Percentiles rank a stretch among this genome's conserved stretches.
These are phyloP conservation scores for Hordeum marinum DNA, from an alignment of 176 grass and related monocot genomes.

Conservation along the genomic window DNA sequence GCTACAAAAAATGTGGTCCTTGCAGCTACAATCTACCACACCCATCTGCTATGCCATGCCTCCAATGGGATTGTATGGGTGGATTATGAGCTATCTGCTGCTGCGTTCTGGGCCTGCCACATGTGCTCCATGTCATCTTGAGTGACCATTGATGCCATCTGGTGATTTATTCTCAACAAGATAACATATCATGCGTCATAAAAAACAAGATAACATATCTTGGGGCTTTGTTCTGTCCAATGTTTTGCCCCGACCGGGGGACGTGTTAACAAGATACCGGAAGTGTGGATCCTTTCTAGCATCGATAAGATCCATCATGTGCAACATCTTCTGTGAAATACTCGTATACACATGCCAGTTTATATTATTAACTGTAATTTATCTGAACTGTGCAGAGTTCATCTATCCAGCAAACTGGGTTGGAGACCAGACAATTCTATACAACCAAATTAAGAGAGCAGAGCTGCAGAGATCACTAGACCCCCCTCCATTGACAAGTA, in stretches of 20 bases:
- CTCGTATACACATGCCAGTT: background rate
- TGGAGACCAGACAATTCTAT: slow-evolving; percentile 80
- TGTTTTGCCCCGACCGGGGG: background rate
- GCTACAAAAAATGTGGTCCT: slow-evolving; percentile 37
- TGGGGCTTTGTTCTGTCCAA: background rate
- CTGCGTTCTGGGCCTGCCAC: slow-evolving; percentile 27
- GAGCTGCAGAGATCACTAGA: slow-evolving; percentile 76
- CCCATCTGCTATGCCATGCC: background rate
- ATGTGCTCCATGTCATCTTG: slow-evolving; percentile 23
- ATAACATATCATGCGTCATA: background rate
- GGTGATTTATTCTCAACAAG: background rate
- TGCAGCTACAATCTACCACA: background rate
- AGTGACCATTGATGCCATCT: background rate
- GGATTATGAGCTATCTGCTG: slow-evolving; percentile 30
- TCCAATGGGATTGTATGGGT: slow-evolving; percentile 19
- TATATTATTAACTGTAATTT: background rate
- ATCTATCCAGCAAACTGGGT: slow-evolving; percentile 96
- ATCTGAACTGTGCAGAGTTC: slow-evolving; percentile 45
- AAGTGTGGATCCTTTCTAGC: background rate
- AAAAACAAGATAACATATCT: background rate
- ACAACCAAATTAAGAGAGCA: slow-evolving; percentile 56
- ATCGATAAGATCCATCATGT: background rate
- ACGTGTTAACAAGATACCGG: too few species aligned
- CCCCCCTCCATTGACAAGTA: slow-evolving; percentile 40
- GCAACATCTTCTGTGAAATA: background rate